Percentiles rank a stretch among this genome's conserved stretches.
Conservation (phyloP, 352 stramenopile species). For the Thraustotheca clavata region DNA sequence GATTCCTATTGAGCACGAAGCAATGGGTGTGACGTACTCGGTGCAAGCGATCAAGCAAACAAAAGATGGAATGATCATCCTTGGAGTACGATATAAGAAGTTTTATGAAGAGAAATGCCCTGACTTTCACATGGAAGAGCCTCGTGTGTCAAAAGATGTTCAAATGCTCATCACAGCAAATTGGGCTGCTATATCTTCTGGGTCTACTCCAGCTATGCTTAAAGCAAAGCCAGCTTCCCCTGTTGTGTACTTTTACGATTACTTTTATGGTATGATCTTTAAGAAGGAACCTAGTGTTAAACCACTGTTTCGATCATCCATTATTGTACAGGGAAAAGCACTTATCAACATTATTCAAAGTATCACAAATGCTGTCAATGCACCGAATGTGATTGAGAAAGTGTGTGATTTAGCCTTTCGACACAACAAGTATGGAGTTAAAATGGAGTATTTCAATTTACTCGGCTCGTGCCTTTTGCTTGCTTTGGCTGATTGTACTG, state of each 20-base stretch:
- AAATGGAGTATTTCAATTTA: slow-evolving; percentile 31
- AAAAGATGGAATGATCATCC: neutral
- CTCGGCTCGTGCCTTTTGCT: slow-evolving; percentile 27
- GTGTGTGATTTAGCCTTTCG: slow-evolving; percentile 26
- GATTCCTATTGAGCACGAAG: neutral
- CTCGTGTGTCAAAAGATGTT: neutral
- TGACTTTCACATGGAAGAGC: slow-evolving; percentile 8
- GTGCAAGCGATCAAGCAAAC: slow-evolving; percentile 20
- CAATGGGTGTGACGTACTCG: slow-evolving; percentile 20
- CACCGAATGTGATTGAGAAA: slow-evolving; percentile 26
- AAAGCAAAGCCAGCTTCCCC: slow-evolving; percentile 16
- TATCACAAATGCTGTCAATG: slow-evolving; percentile 33
- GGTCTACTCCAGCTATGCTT: slow-evolving; percentile 6
- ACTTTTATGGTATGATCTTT: slow-evolving; percentile 37
- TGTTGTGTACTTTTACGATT: slow-evolving; percentile 34
- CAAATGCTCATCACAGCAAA: slow-evolving; percentile 3
- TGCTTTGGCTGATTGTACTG: slow-evolving; percentile 27
- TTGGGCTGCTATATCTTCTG: slow-evolving; percentile 1
- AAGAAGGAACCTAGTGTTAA: slow-evolving; percentile 30
- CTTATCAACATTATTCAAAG: slow-evolving; percentile 34
- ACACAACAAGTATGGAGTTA: slow-evolving; percentile 35
- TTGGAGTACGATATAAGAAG: slow-evolving; percentile 1
- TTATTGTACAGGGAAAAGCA: slow-evolving; percentile 34
- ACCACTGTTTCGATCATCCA: slow-evolving; percentile 34
- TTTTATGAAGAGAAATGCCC: slow-evolving; percentile 5